phyloP scores from a whole-genome alignment of 179 eudicot genomes.

The Beta corolliflora region DNA sequence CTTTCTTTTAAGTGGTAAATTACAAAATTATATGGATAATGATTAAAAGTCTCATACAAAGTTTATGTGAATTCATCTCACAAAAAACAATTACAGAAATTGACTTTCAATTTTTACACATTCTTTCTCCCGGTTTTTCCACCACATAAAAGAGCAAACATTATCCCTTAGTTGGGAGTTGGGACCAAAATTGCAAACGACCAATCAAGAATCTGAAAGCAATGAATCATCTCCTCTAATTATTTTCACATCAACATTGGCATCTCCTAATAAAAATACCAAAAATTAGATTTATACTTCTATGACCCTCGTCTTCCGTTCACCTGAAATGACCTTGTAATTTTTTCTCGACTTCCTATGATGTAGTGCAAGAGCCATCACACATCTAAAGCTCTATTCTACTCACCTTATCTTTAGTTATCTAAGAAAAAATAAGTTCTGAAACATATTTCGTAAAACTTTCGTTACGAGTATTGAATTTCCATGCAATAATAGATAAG shows the following conservation, averaged over 20 bases:
- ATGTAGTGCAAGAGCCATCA: not conserved
- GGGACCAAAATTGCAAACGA: conserved; percentile 1
- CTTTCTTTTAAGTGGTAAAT: too few relatives aligned
- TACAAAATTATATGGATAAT: too few relatives aligned
- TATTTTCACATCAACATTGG: too few relatives aligned
- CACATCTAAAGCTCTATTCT: not conserved
- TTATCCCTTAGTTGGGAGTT: conserved; percentile 1
- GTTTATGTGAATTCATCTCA: too few relatives aligned
- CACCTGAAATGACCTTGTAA: not conserved
- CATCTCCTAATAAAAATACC: too few relatives aligned
- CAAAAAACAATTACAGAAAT: too few relatives aligned
- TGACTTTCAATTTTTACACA: not conserved
- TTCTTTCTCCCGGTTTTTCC: too few relatives aligned
- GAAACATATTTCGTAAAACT: too few relatives aligned
- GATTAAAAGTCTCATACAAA: too few relatives aligned
- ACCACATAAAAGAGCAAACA: not conserved
- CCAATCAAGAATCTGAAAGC: not conserved
- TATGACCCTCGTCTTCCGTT: not conserved
- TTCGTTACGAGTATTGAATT: not conserved
- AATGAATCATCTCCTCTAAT: not conserved
- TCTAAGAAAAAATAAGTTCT: too few relatives aligned
- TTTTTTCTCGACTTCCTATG: not conserved
- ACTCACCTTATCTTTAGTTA: too few relatives aligned
- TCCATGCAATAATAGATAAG: not conserved
- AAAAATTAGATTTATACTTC: not conserved